These are phyloP conservation scores for Penicillium cinerascens DNA, from an alignment of 495 filamentous ascomycete species.

Conservation along the genomic window DNA sequence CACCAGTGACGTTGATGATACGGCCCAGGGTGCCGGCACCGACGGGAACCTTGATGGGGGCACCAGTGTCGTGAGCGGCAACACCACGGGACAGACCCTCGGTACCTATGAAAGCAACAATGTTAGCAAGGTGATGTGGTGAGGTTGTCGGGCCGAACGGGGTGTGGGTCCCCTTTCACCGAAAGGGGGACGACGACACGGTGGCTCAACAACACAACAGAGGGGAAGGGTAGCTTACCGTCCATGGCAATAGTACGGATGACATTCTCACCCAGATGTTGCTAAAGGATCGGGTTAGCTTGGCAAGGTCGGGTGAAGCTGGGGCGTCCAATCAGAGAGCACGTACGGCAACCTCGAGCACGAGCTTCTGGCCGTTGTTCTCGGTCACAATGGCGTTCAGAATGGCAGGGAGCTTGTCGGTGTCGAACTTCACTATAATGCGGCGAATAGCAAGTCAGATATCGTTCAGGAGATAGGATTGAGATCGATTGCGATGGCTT, in stretches of 20 bases:
- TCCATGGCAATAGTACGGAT: slow-evolving; percentile 99
- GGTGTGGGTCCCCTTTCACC: slow-evolving; percentile 22
- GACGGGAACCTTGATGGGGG: slow-evolving; percentile 96
- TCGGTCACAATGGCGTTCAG: slow-evolving; percentile 91
- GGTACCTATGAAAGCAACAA: slow-evolving; percentile 63
- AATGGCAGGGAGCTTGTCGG: slow-evolving; percentile 90
- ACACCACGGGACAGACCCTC: slow-evolving; percentile 95
- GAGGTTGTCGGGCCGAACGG: slow-evolving; percentile 14
- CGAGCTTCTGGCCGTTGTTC: slow-evolving; percentile 91
- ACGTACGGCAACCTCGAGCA: slow-evolving; percentile 95
- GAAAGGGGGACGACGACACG: slow-evolving; percentile 18
- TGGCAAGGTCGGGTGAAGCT: slow-evolving; percentile 19
- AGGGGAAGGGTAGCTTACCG: slow-evolving; percentile 61
- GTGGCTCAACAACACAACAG: slow-evolving; percentile 15
- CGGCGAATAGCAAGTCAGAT: slow-evolving; percentile 39
- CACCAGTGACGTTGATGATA: slow-evolving; percentile 99
- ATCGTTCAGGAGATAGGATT: slow-evolving; percentile 24
- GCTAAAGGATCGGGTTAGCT: slow-evolving; percentile 51
- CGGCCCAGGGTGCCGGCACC: slow-evolving; percentile 91
- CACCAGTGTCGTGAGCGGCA: slow-evolving; percentile 80
- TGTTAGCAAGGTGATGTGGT: not conserved
- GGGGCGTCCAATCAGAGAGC: slow-evolving; percentile 20
- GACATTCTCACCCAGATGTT: slow-evolving; percentile 99
- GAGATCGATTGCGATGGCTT: slow-evolving; percentile 36
- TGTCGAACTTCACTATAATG: slow-evolving; percentile 83